Percentiles rank a stretch among this genome's conserved stretches.
Conservation (phyloP, 306 rosid species). For the Albizia julibrissin region DNA sequence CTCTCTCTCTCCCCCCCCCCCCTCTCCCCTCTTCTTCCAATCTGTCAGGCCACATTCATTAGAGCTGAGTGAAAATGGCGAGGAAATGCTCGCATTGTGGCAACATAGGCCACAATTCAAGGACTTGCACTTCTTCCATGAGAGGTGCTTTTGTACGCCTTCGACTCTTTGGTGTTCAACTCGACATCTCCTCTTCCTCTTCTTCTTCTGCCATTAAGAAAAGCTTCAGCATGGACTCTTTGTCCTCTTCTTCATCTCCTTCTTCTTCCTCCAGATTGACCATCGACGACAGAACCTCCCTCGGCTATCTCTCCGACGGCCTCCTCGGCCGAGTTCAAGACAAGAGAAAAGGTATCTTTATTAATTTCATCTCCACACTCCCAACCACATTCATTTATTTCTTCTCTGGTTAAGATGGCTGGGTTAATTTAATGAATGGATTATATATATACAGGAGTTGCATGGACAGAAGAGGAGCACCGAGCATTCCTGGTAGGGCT, state of each 20-base stretch:
- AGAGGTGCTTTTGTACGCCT: conserved; percentile 46
- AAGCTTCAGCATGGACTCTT: conserved; percentile 67
- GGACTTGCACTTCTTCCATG: conserved; percentile 57
- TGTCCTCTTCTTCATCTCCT: conserved; percentile 44
- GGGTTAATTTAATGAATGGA: no score
- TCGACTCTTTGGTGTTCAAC: conserved; percentile 69
- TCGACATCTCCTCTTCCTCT: conserved; percentile 38
- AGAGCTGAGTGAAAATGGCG: conserved; percentile 45
- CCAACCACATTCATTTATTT: background rate
- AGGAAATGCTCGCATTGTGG: conserved; percentile 90
- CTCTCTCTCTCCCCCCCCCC: background rate
- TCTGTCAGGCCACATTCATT: background rate
- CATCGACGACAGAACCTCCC: conserved; percentile 36
- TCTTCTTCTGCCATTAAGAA: conserved; percentile 47
- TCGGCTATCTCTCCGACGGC: conserved; percentile 71
- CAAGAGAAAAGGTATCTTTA: conserved; percentile 54
- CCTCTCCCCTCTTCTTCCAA: background rate
- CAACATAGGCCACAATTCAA: conserved; percentile 76
- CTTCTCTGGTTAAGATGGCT: no score
- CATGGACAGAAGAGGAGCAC: conserved; percentile 89
- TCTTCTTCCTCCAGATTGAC: conserved; percentile 40
- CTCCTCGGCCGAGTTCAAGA: conserved; percentile 54
- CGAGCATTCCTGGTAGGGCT: conserved; percentile 67
- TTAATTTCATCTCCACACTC: background rate
- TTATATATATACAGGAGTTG: conserved; percentile 45